phyloP scores from a whole-genome alignment of 192 early-diverging fungal species.

The Mortierella antarctica region DNA sequence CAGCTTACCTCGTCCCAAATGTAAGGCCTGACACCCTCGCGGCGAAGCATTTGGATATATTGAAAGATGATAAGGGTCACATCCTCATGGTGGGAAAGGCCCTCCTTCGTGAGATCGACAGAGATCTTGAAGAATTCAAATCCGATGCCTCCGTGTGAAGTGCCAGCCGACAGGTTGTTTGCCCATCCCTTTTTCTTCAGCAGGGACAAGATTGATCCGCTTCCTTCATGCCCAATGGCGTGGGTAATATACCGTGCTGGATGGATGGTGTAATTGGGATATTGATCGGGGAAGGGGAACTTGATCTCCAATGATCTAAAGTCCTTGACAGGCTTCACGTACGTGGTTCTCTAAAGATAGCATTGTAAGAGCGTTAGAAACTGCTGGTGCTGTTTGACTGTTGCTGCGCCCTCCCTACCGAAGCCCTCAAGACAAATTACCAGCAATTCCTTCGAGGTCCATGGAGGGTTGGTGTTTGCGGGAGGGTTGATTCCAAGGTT shows the following conservation, averaged over 20 bases:
- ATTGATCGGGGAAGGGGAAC: slow-evolving; percentile 89
- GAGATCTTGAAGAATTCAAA: slow-evolving; percentile 88
- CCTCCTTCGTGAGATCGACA: slow-evolving; percentile 86
- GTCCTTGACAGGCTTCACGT: slow-evolving; percentile 85
- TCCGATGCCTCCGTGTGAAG: slow-evolving; percentile 69
- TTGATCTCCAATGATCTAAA: slow-evolving; percentile 80
- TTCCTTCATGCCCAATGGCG: slow-evolving; percentile 92
- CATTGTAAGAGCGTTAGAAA: background rate
- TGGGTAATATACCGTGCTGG: slow-evolving; percentile 86
- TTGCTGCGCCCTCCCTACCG: background rate
- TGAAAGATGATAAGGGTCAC: slow-evolving; percentile 86
- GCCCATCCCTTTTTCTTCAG: slow-evolving; percentile 95
- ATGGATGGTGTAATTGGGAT: slow-evolving; percentile 63
- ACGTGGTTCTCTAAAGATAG: slow-evolving; percentile 68
- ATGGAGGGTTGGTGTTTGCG: slow-evolving; percentile 76
- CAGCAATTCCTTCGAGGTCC: slow-evolving; percentile 76
- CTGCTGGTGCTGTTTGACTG: background rate
- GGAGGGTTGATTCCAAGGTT: slow-evolving; percentile 79
- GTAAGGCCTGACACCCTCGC: slow-evolving; percentile 78
- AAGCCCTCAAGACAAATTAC: slow-evolving; percentile 40
- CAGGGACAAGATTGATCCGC: slow-evolving; percentile 85
- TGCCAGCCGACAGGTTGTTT: slow-evolving; percentile 75
- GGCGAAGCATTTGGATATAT: slow-evolving; percentile 86
- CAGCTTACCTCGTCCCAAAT: slow-evolving; percentile 81
- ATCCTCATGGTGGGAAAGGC: slow-evolving; percentile 80